Percentiles rank a stretch among this genome's conserved stretches.
These are phyloP conservation scores for Diaporthe citri DNA, from an alignment of 2,329 filamentous ascomycete genomes.

Conservation along the genomic window DNA sequence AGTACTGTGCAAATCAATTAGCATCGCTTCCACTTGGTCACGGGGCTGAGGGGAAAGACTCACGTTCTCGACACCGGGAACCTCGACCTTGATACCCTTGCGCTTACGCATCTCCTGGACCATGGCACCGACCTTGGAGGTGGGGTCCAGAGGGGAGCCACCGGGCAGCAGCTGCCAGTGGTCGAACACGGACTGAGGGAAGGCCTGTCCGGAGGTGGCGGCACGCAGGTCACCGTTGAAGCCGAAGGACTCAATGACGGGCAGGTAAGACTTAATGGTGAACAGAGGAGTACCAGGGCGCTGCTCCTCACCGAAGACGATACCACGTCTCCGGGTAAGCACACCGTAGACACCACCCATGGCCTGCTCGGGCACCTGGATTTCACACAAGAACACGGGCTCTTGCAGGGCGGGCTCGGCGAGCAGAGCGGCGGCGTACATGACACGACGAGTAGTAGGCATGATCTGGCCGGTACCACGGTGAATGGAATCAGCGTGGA, in stretches of 20 bases:
- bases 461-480: conserved; percentile 99
- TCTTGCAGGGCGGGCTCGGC: conserved; percentile 93
- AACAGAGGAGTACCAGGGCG: conserved; percentile 98
- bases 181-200: conserved; percentile 99
- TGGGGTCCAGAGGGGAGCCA: conserved; percentile 89
- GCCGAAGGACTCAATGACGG: conserved; percentile 67
- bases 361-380: conserved; percentile 97
- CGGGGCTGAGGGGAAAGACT: conserved; percentile 59
- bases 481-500: conserved; percentile 99
- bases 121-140: conserved; percentile 84
- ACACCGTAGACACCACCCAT: conserved; percentile 99
- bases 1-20: conserved; percentile 78
- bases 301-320: conserved; percentile 99
- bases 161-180: conserved; percentile 98
- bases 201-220: conserved; percentile 95
- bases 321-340: conserved; percentile 96
- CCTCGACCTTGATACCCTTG: conserved; percentile 98
- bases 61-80: conserved; percentile 95
- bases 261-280: conserved; percentile 77
- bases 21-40: conserved; percentile 37
- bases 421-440: conserved; percentile 92
- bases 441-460: conserved; percentile 95
- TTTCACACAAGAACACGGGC: conserved; percentile 99
- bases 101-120: conserved; percentile 95
- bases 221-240: conserved; percentile 98